These are phyloP conservation scores for Didymellaceae sp. DNA, from an alignment of 2,329 filamentous ascomycete species.

Conservation along the genomic window DNA sequence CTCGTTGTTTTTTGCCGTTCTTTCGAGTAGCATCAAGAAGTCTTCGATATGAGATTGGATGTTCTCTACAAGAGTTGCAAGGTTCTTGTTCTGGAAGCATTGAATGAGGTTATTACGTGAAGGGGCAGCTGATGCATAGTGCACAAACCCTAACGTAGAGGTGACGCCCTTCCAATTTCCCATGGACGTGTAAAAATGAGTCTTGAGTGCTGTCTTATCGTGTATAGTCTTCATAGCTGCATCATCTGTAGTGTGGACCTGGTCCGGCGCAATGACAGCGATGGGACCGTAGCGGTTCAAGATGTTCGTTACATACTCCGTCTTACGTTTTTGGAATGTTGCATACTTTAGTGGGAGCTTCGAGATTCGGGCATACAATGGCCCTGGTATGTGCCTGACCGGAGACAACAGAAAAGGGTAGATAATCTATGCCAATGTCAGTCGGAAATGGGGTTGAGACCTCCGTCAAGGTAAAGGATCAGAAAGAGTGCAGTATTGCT, in stretches of 20 bases:
- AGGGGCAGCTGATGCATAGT: constrained; percentile 10
- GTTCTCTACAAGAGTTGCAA: constrained; percentile 11
- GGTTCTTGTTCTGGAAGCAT: constrained; percentile 17
- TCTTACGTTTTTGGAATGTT: constrained; percentile 2
- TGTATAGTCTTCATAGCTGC: constrained; percentile 14
- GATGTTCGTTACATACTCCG: constrained; percentile 7
- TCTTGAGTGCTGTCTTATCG: constrained; percentile 9
- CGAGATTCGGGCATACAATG: constrained; percentile 9
- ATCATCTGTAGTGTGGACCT: constrained; percentile 10
- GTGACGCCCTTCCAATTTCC: constrained; percentile 12
- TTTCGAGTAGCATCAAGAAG: constrained; percentile 5
- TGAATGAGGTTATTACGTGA: constrained; percentile 15
- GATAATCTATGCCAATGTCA: not conserved
- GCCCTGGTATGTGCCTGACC: constrained; percentile 11
- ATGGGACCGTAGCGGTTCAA: constrained; percentile 9
- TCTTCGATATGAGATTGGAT: constrained; percentile 15
- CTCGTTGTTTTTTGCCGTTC: not conserved
- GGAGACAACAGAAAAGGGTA: constrained; percentile 12
- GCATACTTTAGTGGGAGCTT: constrained; percentile 9
- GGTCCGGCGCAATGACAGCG: constrained; percentile 7
- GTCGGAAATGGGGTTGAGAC: not conserved
- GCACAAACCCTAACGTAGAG: constrained; percentile 10
- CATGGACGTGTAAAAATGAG: constrained; percentile 10
- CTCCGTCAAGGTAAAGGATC: no score
- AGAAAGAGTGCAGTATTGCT: not conserved